phyloP scores from a whole-genome alignment of 1,284 basidiomycete genomes.

The Boletus mariae region DNA sequence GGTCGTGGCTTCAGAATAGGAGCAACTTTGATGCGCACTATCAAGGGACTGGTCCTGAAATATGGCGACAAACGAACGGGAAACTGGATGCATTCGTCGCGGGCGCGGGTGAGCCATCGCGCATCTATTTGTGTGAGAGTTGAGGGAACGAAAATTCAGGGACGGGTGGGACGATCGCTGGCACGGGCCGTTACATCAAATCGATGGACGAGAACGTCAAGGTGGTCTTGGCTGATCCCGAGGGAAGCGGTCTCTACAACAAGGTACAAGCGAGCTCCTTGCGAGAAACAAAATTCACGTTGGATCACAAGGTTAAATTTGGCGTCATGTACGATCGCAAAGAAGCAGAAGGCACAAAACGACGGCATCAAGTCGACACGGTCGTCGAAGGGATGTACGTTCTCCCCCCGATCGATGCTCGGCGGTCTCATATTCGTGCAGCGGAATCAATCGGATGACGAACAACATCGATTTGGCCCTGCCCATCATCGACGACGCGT shows the following conservation, averaged over 20 bases:
- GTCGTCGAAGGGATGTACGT: conserved; percentile 84
- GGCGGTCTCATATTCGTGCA: conserved; percentile 30
- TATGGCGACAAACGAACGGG: conserved; percentile 90
- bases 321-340: conserved; percentile 93
- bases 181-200: conserved; percentile 79
- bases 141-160: conserved; percentile 39
- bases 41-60: conserved; percentile 90
- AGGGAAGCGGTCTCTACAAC: conserved; percentile 94
- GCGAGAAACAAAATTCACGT: neutral
- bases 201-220: conserved; percentile 58
- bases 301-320: conserved; percentile 61
- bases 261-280: conserved; percentile 48
- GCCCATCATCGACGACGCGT: conserved; percentile 82
- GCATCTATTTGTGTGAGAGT: neutral
- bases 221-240: conserved; percentile 88
- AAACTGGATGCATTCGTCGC: conserved; percentile 83
- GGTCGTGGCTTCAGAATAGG: conserved; percentile 55
- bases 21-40: conserved; percentile 92
- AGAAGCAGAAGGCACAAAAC: conserved; percentile 93
- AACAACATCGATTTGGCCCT: conserved; percentile 82
- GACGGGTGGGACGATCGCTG: conserved; percentile 94
- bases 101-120: conserved; percentile 68
- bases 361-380: conserved; percentile 92
- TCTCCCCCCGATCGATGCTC: neutral
- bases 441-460: conserved; percentile 87